These are phyloP conservation scores for Naganishia sp. DNA, from an alignment of 1,284 basidiomycete genomes.

Conservation along the genomic window DNA sequence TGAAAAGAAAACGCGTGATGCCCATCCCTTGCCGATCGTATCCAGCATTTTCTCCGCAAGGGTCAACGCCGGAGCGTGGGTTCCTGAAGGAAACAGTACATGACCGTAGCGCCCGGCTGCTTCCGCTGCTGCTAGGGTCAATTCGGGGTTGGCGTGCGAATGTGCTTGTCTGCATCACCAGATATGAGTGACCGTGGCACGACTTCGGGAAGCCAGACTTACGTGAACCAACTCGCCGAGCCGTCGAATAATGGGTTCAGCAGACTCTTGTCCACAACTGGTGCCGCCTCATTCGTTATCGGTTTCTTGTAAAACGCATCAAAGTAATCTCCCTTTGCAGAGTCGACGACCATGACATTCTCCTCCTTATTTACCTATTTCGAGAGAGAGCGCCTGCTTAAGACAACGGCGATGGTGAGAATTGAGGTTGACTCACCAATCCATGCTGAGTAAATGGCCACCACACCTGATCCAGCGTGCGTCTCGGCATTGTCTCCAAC, in stretches of 20 bases:
- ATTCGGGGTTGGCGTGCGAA: conserved; percentile 75
- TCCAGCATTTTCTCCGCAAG: conserved; percentile 48
- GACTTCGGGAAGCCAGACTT: conserved; percentile 30
- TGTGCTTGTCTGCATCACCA: conserved; percentile 64
- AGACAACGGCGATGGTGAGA: not conserved
- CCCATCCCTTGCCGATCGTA: conserved; percentile 74
- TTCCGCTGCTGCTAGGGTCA: conserved; percentile 81
- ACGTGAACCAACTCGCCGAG: conserved; percentile 97
- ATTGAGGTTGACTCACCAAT: conserved; percentile 39
- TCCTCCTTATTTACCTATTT: conserved; percentile 62
- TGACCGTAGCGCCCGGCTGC: conserved; percentile 95
- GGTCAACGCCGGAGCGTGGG: conserved; percentile 76
- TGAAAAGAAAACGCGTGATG: conserved; percentile 83
- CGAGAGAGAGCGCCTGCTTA: not conserved
- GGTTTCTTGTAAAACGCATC: conserved; percentile 60
- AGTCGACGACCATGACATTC: conserved; percentile 88
- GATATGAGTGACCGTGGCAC: not conserved
- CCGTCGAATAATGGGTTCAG: conserved; percentile 79
- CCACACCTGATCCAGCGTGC: conserved; percentile 81
- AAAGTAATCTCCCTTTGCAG: conserved; percentile 84
- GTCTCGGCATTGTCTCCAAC: conserved; percentile 72
- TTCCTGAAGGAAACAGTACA: conserved; percentile 90
- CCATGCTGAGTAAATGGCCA: conserved; percentile 98
- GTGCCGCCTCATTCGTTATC: conserved; percentile 31
- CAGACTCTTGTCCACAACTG: conserved; percentile 44